These are phyloP conservation scores for Xylaria sp. DNA, from an alignment of 2,329 filamentous ascomycete genomes.

Conservation along the genomic window DNA sequence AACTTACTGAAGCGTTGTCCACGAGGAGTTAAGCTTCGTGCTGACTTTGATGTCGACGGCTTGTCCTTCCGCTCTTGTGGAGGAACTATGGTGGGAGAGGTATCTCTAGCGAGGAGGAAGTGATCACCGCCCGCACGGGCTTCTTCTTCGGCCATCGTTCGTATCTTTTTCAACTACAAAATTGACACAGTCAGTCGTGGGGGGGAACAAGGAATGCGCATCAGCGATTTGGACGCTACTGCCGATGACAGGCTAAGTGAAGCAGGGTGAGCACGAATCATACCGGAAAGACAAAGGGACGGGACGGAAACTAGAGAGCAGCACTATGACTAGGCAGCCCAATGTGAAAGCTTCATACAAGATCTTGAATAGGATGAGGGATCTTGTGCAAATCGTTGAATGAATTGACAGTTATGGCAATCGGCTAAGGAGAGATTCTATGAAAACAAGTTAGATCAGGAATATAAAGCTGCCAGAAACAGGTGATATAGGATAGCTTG, in stretches of 20 bases:
- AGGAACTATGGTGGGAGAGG: neutral
- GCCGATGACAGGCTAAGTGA: neutral
- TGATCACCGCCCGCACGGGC: slow-evolving; percentile 19
- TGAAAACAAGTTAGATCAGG: slow-evolving; percentile 7
- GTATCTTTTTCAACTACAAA: neutral
- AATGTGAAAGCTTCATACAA: neutral
- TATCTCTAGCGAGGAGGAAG: slow-evolving; percentile 21
- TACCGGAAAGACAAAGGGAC: neutral
- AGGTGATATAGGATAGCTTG: neutral
- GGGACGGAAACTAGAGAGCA: neutral
- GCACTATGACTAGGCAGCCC: neutral
- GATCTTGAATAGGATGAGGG: neutral
- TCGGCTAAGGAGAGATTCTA: slow-evolving; percentile 2
- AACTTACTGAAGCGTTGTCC: slow-evolving; percentile 52
- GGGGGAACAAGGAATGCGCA: slow-evolving; percentile 7
- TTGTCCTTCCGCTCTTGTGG: slow-evolving; percentile 2
- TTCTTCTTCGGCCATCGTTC: slow-evolving; percentile 35
- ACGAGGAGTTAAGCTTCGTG: slow-evolving; percentile 45
- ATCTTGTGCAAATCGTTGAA: neutral
- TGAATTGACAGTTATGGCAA: neutral
- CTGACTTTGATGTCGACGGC: slow-evolving; percentile 13
- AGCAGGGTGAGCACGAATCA: slow-evolving; percentile 1
- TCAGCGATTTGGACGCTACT: neutral
- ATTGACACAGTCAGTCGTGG: slow-evolving; percentile 11
- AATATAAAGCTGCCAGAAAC: neutral